These are phyloP conservation scores for Mortierella sp. DNA, from an alignment of 371 early-diverging fungal species.

Conservation along the genomic window DNA sequence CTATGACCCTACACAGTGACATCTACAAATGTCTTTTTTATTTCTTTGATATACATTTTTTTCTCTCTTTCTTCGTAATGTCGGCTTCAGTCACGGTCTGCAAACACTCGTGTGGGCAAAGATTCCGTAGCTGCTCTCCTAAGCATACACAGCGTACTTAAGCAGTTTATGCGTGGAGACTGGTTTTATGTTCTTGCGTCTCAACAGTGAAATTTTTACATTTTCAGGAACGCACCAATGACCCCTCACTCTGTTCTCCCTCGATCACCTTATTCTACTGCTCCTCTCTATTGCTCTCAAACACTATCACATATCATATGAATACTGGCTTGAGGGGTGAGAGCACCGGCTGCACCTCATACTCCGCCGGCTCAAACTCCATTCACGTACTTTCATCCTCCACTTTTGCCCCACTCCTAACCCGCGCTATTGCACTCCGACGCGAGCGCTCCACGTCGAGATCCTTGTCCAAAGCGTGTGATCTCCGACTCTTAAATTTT, in stretches of 20 bases:
- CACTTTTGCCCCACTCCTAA: not conserved
- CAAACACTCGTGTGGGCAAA: not conserved
- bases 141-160: not conserved
- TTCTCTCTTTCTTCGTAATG: not conserved
- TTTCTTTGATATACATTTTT: not conserved
- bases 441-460: not conserved
- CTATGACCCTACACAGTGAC: too few species aligned
- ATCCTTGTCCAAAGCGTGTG: not conserved
- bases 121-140: not conserved
- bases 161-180: not conserved
- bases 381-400: not conserved
- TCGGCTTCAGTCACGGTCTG: too few species aligned
- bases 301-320: conserved; percentile 2
- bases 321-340: not conserved
- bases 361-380: conserved; percentile 3
- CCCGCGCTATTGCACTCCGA: conserved; percentile 1
- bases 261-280: conserved; percentile 4
- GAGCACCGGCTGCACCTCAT: not conserved
- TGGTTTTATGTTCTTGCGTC: not conserved
- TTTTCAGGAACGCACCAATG: conserved; percentile 6
- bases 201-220: too few species aligned
- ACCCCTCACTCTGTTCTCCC: not conserved
- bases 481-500: too few species aligned
- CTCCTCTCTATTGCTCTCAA: conserved; percentile 5
- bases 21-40: not conserved